Evolutionary conservation across 257 asterid genomes (phyloP), one percentile per base, ranked within the genome.

Genomic region (Salvia hispanica): DNA sequence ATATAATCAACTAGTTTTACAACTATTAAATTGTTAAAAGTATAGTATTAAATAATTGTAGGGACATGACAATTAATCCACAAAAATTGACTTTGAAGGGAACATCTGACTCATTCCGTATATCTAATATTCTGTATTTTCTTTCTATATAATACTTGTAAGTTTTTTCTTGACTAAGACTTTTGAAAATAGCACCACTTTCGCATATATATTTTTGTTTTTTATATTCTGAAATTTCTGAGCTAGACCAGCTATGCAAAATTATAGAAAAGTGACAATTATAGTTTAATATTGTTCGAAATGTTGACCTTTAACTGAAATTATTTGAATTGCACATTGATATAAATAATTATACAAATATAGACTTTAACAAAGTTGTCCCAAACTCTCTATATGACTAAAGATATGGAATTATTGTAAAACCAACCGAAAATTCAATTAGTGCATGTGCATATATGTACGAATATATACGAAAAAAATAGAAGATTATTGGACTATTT

Each of bases 61-160:
- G 69, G 72, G 64, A 57, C 62, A 34, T 13, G 21, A 48, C n/a
- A n/a, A n/a, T n/a, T 21, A n/a, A 36, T 40, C 37, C 50, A 39
- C 9, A 7, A 4, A 6, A 39, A 51, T 51, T 71, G 69, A 51
- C 52, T 37, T 51, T 70, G 36, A 50, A 70, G 46, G 58, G 54
- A n/a, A 70, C 62, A 60, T 50, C 14, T 48, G 74, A 60, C 21
- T 28, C 21, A 37, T n/a, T 14, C 46, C 4, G 46, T 7, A 34
- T 21, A 68, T 45, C 2, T 2, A 44, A 58, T 58, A 44, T 46
- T 52, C 14, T 31, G 25, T 34, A 25, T 25, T 13, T 36, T 70
- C 52, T 36, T 34, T 9, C 28, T 55, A 55, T 25, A 28, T 10
- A 16, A 53, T 39, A 18, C 7, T 40, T 51, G 4, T 25, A 15